phyloP scores from a whole-genome alignment of 257 asterid genomes.

The Rauvolfia tetraphylla region DNA sequence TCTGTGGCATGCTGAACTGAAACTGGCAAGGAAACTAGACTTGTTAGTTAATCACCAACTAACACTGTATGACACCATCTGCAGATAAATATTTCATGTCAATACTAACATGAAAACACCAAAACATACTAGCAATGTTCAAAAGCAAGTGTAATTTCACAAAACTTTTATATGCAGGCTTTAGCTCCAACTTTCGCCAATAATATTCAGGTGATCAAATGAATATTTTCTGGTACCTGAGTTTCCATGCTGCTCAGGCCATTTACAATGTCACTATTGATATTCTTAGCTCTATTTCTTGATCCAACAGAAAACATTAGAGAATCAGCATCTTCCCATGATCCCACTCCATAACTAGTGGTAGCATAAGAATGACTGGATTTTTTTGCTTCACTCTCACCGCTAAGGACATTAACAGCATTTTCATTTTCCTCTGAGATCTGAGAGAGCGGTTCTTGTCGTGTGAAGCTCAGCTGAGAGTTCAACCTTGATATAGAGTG shows the following conservation, averaged over 20 bases:
- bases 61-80: too few relatives aligned
- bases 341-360: constrained; percentile 37
- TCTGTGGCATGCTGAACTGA: constrained; percentile 64
- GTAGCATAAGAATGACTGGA: constrained; percentile 32
- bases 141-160: too few relatives aligned
- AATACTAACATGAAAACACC: too few relatives aligned
- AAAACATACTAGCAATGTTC: background rate
- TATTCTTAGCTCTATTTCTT: constrained; percentile 35
- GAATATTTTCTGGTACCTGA: constrained; percentile 43
- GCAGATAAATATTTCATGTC: too few relatives aligned
- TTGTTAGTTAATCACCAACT: background rate
- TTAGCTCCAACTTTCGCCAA: background rate
- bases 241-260: constrained; percentile 41
- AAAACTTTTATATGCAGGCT: too few relatives aligned
- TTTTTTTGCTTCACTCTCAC: constrained; percentile 31
- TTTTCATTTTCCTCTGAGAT: constrained; percentile 52
- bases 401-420: constrained; percentile 12
- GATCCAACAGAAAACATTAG: constrained; percentile 52
- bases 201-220: too few relatives aligned
- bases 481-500: constrained; percentile 53
- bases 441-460: constrained; percentile 57
- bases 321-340: constrained; percentile 56
- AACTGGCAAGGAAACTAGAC: constrained; percentile 33
- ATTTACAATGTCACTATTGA: constrained; percentile 19
- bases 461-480: constrained; percentile 67